Evolutionary conservation across 163 green algal species (phyloP).

Genomic region (Volvox carteri): DNA sequence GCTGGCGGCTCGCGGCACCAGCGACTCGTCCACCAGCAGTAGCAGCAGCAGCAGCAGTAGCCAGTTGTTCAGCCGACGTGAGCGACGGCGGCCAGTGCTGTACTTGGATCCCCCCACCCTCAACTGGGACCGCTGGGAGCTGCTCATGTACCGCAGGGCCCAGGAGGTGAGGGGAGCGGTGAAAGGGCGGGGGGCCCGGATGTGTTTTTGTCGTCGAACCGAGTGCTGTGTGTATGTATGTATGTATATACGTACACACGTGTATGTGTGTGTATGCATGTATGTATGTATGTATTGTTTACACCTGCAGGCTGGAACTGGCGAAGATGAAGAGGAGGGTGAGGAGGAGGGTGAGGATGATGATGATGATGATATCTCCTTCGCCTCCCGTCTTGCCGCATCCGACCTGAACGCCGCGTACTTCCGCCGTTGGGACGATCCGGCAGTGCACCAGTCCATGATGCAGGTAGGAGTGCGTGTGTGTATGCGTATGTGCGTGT

Average conservation of each 20-base stretch:
- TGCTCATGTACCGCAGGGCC: slow-evolving; percentile 4
- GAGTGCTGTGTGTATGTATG: no score
- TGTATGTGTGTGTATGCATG: no score
- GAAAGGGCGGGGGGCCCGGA: no score
- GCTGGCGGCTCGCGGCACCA: not conserved
- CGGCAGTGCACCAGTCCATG: slow-evolving; percentile 13
- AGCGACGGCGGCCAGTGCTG: slow-evolving; percentile 2
- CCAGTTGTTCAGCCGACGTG: not conserved
- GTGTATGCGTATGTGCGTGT: no score
- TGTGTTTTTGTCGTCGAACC: no score
- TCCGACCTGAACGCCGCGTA: slow-evolving; percentile 41
- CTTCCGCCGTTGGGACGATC: slow-evolving; percentile 44
- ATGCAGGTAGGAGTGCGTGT: slow-evolving; percentile 30
- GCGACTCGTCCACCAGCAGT: slow-evolving; percentile 16
- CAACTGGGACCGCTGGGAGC: slow-evolving; percentile 46
- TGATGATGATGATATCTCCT: not conserved
- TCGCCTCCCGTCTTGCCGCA: not conserved
- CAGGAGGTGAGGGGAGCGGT: slow-evolving; percentile 24
- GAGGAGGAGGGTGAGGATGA: not conserved
- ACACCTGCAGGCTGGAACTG: not conserved
- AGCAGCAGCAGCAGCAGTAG: not conserved
- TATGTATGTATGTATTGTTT: no score
- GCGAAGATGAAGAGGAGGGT: not conserved
- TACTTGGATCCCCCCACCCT: not conserved
- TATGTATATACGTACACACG: no score